Evolutionary conservation across 495 filamentous ascomycete genomes (phyloP), one percentile per base, ranked within the genome.

Genomic region (Clavariopsis aquatica): DNA sequence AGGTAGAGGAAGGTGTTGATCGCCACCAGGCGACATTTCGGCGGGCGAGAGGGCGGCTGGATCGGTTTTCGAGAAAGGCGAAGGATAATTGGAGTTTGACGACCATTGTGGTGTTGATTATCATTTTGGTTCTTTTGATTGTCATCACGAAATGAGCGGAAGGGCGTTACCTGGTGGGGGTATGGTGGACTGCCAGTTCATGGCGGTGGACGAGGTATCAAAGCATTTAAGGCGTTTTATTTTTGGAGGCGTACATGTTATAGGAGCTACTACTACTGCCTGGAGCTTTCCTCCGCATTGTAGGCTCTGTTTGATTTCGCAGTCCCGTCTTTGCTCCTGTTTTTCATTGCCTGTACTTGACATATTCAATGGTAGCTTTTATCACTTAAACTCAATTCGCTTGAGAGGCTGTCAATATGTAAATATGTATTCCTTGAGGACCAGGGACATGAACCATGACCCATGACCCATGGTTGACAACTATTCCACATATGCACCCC

Each of bases 1-100:
- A 93, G 57, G 87, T 95, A 66, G 94, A 97, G 64, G 81, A 81
- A 24, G 81, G 86, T 60, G 88, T 93, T 36, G 92, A 96, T 70
- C 80, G 94, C 58, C 93, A 98, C 78, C 82, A 86, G 74, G 78
- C 76, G 23, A 86, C 88, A 43, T 77, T 98, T 47, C 83, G 90
- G 65, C 81, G 87, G 20, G 94, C 94, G 26, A 81, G 84, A 69
- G 83, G 83, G 65, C 83, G 89, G 66, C 76, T 78, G 62, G 71
- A 71, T 36, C 56, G 69, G 46, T 70, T 78, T 49, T 64, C 60
- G 58, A 51, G 70, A 58, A 72, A 72, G 69, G 72, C 74, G 46
- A 73, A 65, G 71, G 73, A 76, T 22, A 76, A 77, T 71, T 76
- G 75, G 76, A 74, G 71, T 55, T 70, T 74, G 73, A 71, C 71